phyloP scores from a whole-genome alignment of 805 yeast species.

The Saccharomycopsis lassenensis region DNA sequence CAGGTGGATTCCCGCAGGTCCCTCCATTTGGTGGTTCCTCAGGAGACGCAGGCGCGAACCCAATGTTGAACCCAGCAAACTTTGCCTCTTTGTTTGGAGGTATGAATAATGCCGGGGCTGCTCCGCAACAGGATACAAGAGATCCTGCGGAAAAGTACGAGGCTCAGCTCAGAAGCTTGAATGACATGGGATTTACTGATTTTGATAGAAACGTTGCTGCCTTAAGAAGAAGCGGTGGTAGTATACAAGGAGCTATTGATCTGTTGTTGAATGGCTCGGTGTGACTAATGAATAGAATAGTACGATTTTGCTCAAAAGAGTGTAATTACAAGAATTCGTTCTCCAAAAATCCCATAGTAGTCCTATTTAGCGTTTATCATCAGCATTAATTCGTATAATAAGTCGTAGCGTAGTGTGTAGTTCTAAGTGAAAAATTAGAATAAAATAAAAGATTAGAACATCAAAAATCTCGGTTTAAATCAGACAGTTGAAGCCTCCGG shows the following conservation, averaged over 20 bases:
- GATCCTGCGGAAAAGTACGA: conserved; percentile 78
- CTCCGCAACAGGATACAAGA: conserved; percentile 36
- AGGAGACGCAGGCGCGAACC: conserved; percentile 66
- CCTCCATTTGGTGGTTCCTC: conserved; percentile 45
- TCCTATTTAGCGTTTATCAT: too few relatives aligned
- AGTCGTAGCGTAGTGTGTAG: too few relatives aligned
- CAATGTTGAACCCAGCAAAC: conserved; percentile 38
- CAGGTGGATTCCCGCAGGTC: conserved; percentile 25
- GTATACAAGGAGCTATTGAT: conserved; percentile 94
- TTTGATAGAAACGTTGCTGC: conserved; percentile 90
- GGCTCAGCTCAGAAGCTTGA: conserved; percentile 58
- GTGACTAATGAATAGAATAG: too few relatives aligned
- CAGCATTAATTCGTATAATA: too few relatives aligned
- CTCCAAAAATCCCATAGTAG: too few relatives aligned
- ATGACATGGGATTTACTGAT: conserved; percentile 81
- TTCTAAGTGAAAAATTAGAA: too few relatives aligned
- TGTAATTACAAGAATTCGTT: too few relatives aligned
- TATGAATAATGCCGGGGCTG: conserved; percentile 20
- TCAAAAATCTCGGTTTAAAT: too few relatives aligned
- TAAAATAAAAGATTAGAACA: too few relatives aligned
- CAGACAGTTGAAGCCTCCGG: conserved; percentile 19
- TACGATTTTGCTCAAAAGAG: too few relatives aligned
- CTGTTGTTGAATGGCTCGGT: conserved; percentile 58
- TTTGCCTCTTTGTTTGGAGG: conserved; percentile 37
- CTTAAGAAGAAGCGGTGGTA: conserved; percentile 89